phyloP scores from a whole-genome alignment of 208 protist species.

The Wallacemonas sp. region DNA sequence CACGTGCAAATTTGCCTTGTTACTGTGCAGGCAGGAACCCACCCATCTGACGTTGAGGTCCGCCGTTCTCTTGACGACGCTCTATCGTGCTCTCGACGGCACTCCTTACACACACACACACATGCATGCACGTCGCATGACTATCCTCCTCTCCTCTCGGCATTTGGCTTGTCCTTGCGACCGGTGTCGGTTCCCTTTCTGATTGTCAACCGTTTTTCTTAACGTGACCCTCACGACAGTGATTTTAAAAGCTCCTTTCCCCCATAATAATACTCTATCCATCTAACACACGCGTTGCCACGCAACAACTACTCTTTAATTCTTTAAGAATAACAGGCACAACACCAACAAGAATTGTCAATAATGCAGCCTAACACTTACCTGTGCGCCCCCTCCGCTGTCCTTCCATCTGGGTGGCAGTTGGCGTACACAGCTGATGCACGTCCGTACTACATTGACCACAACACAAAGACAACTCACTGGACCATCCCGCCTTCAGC shows the following conservation, averaged over 20 bases:
- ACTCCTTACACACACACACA: no score
- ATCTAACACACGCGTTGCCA: slow-evolving; percentile 14
- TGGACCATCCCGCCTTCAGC: slow-evolving; percentile 60
- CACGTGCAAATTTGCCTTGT: no score
- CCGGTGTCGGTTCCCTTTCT: neutral
- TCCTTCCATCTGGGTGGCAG: slow-evolving; percentile 78
- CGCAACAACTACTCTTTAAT: neutral
- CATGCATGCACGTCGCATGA: no score
- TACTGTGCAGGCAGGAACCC: no score
- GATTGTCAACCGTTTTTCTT: neutral
- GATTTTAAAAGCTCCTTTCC: slow-evolving; percentile 12
- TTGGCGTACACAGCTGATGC: slow-evolving; percentile 67
- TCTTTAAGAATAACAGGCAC: neutral
- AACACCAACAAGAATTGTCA: slow-evolving; percentile 12
- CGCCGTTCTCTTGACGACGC: no score
- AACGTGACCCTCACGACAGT: no score
- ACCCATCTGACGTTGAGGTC: no score
- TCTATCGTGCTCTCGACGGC: no score
- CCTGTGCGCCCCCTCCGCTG: slow-evolving; percentile 37
- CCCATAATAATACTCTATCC: slow-evolving; percentile 12
- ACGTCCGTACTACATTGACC: slow-evolving; percentile 81
- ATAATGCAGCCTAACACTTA: slow-evolving; percentile 57
- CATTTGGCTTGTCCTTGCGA: neutral
- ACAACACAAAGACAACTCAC: slow-evolving; percentile 87
- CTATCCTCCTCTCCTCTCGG: no score